Evolutionary conservation across 1,139 yeast species (phyloP), one percentile per base, ranked within the genome.

Genomic region (Hanseniaspora uvarum): DNA sequence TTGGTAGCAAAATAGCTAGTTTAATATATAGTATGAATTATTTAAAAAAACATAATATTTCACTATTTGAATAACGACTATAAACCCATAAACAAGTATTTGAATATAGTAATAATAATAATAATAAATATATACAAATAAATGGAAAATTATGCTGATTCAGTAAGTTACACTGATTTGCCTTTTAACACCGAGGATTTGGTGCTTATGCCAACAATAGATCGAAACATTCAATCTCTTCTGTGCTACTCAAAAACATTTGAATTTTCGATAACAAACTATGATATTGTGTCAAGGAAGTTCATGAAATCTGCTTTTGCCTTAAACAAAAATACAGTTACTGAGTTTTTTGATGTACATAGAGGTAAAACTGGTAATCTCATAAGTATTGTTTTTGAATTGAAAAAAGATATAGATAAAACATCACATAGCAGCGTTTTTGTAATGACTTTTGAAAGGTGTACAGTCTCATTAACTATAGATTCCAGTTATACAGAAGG

Each of bases 111-210:
- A n/a, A n/a, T n/a, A n/a, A n/a, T n/a, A n/a, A n/a, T n/a, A n/a
- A n/a, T n/a, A 34, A 18, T 19, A 34, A n/a, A 34, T 34, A 34
- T n/a, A 34, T 6, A 34, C 5, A 16, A 24, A n/a, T n/a, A n/a
- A 8, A 34, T 46, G 38, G 16, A 18, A 6, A n/a, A 36, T n/a
- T 26, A 16, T 24, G 19, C 26, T 36, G 38, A 36, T 18, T 24
- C 41, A 94, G 0, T 95, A 95, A 0, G 60, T 72, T 0, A 55
- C 68, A 1, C 70, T 78, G 30, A 39, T 14, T 23, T 39, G 11
- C 18, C 30, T 23, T n/a, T 23, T 23, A 16, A 39, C 21, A 24
- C 14, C 4, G 26, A 26, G 7, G 3, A n/a, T 14, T 14, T 16
- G 19, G 69, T 82, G 62, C 1, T 36, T 60, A 0, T 55, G 57